phyloP scores from a whole-genome alignment of 345 rosid genomes.

The Euphorbia lathyris region DNA sequence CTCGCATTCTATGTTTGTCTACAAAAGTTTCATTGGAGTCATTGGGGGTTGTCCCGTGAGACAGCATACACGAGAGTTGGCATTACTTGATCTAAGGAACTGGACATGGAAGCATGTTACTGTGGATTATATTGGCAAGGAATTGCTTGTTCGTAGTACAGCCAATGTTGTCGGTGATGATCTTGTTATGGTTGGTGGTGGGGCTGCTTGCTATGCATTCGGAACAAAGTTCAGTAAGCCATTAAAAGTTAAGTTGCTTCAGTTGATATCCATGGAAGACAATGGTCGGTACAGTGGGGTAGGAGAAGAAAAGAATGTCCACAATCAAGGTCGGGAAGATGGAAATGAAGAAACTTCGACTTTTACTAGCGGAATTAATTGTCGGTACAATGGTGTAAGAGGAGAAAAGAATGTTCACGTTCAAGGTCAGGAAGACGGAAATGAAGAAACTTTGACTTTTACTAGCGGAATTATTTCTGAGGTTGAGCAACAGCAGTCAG shows the following conservation, averaged over 20 bases:
- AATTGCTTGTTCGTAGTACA: slow-evolving; percentile 71
- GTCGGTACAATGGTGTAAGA: too few relatives aligned
- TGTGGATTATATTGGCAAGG: slow-evolving; percentile 56
- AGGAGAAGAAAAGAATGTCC: slow-evolving; percentile 20
- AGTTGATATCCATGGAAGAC: slow-evolving; percentile 31
- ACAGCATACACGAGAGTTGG: slow-evolving; percentile 64
- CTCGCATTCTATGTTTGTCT: slow-evolving; percentile 84
- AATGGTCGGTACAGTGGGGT: slow-evolving; percentile 19
- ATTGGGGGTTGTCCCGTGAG: slow-evolving; percentile 90
- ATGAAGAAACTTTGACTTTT: slow-evolving; percentile 23
- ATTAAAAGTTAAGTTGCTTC: slow-evolving; percentile 56
- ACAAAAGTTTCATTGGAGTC: slow-evolving; percentile 60
- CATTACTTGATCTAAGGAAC: slow-evolving; percentile 56
- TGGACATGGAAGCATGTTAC: slow-evolving; percentile 58
- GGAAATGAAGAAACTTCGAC: slow-evolving; percentile 24
- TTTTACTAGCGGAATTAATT: slow-evolving; percentile 22
- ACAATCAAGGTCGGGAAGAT: slow-evolving; percentile 21
- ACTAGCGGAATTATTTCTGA: slow-evolving; percentile 17
- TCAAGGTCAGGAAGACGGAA: slow-evolving; percentile 27
- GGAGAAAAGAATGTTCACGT: slow-evolving; percentile 19
- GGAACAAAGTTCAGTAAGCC: slow-evolving; percentile 93
- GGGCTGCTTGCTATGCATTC: slow-evolving; percentile 95
- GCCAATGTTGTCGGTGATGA: slow-evolving; percentile 65
- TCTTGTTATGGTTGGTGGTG: slow-evolving; percentile 83
- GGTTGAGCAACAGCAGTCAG: slow-evolving; percentile 23